Base-by-base conservation (phyloP, 257 asterid genomes). In the Fraxinus americana region DNA sequence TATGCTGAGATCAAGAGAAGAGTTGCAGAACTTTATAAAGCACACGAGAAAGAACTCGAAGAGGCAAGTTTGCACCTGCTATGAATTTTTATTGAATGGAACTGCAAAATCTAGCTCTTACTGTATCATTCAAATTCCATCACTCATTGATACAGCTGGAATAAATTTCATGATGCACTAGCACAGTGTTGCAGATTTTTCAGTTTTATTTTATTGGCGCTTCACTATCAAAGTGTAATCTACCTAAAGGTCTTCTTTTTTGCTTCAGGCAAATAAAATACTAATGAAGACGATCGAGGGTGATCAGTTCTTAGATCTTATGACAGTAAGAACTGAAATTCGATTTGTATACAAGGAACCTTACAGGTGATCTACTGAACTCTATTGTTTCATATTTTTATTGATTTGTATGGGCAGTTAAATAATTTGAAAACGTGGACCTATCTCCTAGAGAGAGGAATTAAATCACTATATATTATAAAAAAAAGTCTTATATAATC, bases 271-370 rank as follows among this genome's bases (percentile, higher is more conserved):
- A 72, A 89, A 90, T 79, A 87, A 81, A 81, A 86, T 94, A 66
- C 83, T 94, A 81, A 85, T 86, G 87, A 89, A 89, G 88, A 90
- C 84, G 81, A 89, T 94, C 82, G 92, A 92, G 80, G 92, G 88
- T 25, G 97, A 94, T 82, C 94, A 89, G 78, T 94, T 94, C 88
- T 85, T 94, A 84, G 97, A 84, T 78, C 97, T 94, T 82, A 75
- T 94, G 92, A 88, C 90, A 38, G 94, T 82, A 76, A 92, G 78
- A 82, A 87, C 90, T 63, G 95, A 92, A 85, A 92, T 90, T 82
- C 90, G 81, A 80, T 89, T 97, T 29, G 90, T 92, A 71, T 92
- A 90, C 77, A 92, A 92, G 88, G 97, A 94, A 72, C 97, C 98
- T 66, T 94, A 90, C 92, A 94, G 98, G 98, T 92, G 73, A 79